Conservation (phyloP, 768 basidiomycete species). For the Termitomyces sp. region DNA sequence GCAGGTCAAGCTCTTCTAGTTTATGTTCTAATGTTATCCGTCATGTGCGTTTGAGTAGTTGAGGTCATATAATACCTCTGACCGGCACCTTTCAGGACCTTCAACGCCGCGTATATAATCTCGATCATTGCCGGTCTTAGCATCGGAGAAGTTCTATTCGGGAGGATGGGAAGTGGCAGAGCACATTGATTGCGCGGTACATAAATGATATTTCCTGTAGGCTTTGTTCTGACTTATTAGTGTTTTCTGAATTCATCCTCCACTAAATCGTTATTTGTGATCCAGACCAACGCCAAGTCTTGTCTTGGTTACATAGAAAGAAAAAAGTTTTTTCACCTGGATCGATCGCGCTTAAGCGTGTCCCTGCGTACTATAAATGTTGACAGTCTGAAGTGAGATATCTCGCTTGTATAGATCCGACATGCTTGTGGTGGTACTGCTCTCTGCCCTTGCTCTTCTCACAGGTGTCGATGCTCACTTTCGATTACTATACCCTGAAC, state of each 20-base stretch:
- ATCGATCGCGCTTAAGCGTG: not conserved
- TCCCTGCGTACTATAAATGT: not conserved
- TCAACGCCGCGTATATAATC: constrained; percentile 75
- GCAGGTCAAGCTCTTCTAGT: constrained; percentile 58
- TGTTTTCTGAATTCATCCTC: constrained; percentile 3
- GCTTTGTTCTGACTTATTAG: not conserved
- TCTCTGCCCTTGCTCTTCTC: constrained; percentile 19
- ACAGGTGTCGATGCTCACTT: constrained; percentile 65
- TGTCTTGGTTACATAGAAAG: constrained; percentile 1
- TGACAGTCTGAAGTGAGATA: not conserved
- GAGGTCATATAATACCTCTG: not conserved
- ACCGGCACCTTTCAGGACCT: constrained; percentile 56
- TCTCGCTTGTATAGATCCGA: not conserved
- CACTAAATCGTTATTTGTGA: not conserved
- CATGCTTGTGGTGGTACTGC: not conserved
- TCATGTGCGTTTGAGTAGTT: constrained; percentile 56
- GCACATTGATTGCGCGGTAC: constrained; percentile 5
- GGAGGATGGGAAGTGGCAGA: constrained; percentile 39
- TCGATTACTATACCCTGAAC: constrained; percentile 64
- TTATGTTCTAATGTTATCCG: constrained; percentile 76
- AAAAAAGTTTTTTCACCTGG: constrained; percentile 1
- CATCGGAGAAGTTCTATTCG: constrained; percentile 72
- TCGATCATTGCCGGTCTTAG: constrained; percentile 68
- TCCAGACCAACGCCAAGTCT: not conserved
- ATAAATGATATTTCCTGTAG: not conserved